Conservation (phyloP, 108 stramenopile species). For the Aurantiochytrium sp. region DNA sequence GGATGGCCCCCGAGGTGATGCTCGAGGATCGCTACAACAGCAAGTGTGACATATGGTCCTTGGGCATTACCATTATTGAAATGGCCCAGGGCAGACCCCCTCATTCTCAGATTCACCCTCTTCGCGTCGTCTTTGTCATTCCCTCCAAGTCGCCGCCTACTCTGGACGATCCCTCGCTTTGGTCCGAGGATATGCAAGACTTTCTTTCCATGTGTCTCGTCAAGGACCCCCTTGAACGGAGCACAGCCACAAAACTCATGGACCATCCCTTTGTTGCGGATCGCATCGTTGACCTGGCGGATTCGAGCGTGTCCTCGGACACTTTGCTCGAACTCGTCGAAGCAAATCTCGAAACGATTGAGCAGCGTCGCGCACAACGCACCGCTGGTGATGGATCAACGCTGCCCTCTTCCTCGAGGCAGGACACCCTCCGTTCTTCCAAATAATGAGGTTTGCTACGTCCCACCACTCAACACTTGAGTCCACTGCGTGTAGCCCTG, state of each 20-base stretch:
- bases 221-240: conserved; percentile 30
- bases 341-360: background rate
- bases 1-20: conserved; percentile 98
- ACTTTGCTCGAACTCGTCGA: background rate
- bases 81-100: conserved; percentile 96
- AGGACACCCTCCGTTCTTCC: background rate
- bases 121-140: conserved; percentile 58
- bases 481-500: no score
- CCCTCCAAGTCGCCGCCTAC: conserved; percentile 49
- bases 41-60: conserved; percentile 90
- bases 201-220: conserved; percentile 34
- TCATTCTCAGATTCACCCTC: conserved; percentile 84
- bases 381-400: background rate
- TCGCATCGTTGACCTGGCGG: background rate
- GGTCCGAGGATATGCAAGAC: conserved; percentile 41
- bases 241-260: conserved; percentile 18
- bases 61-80: conserved; percentile 94
- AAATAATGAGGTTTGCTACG: no score
- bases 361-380: background rate
- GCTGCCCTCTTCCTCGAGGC: background rate
- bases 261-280: conserved; percentile 24
- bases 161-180: conserved; percentile 34
- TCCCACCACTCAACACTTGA: no score
- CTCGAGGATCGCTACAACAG: conserved; percentile 89
- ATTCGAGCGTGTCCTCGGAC: background rate